Evolutionary conservation across 2,329 filamentous ascomycete genomes (phyloP), one percentile per base, ranked within the genome.

Genomic region (Rosellinia necatrix): DNA sequence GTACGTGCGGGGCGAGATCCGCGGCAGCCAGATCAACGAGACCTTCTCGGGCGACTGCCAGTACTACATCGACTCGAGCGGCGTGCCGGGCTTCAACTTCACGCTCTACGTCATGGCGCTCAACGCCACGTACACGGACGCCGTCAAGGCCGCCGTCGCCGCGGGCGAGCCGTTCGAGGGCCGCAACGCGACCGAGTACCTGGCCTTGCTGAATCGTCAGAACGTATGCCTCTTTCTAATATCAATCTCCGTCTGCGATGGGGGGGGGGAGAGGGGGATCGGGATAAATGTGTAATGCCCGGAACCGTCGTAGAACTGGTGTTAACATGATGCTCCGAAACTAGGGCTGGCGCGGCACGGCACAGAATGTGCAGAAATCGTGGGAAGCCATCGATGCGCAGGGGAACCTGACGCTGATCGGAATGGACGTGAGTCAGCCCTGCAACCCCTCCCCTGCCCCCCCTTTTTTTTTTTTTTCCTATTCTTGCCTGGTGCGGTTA

Each of bases 381-480:
- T 57, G 49, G 42, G 62, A 64, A 37, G 58, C 62, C 4, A 63
- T 64, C 32, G 56, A 60, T 15, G 56, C 54, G 1, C 48, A 54
- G 25, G 61, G 62, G 6, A 60, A 64, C 24, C 32, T 64, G 30
- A 64, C 62, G 4, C 52, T 64, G n/a, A 52, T 63, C 25, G 62
- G 62, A 19, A 51, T 55, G 49, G 61, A 63, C 42, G 54, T 57
- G n/a, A 44, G 54, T 53, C 24, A 24, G 37, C 35, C n/a, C 35
- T 47, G n/a, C n/a, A n/a, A n/a, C n/a, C n/a, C n/a, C n/a, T n/a
- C n/a, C n/a, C n/a, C n/a, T n/a, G n/a, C n/a, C n/a, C n/a, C n/a
- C n/a, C n/a, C 19, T 12, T 41, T 42, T 21, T n/a, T 27, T n/a
- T n/a, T n/a, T n/a, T n/a, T n/a, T n/a, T n/a, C n/a, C n/a, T n/a